These are phyloP conservation scores for Eremothecium coryli DNA, from an alignment of 1,139 yeast genomes.

Conservation along the genomic window DNA sequence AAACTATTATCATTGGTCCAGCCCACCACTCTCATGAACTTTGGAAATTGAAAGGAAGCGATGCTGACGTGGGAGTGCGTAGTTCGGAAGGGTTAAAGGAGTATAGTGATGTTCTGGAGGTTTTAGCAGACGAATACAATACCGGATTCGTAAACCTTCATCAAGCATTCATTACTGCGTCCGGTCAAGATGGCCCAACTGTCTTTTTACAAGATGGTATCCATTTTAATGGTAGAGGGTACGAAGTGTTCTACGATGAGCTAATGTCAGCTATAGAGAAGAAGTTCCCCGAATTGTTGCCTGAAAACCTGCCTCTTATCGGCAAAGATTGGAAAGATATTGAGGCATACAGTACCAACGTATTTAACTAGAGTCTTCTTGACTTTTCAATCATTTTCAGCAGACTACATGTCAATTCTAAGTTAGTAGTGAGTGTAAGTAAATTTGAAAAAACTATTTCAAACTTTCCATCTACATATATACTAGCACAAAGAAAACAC, in stretches of 20 bases:
- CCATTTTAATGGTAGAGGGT: slow-evolving; percentile 57
- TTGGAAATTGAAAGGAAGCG: slow-evolving; percentile 25
- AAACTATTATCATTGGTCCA: slow-evolving; percentile 53
- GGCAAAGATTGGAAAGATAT: slow-evolving; percentile 37
- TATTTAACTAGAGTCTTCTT: too few species aligned
- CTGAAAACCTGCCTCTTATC: slow-evolving; percentile 32
- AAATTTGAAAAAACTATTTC: too few species aligned
- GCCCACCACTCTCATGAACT: slow-evolving; percentile 40
- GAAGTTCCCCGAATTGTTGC: slow-evolving; percentile 41
- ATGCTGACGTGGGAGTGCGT: slow-evolving; percentile 33
- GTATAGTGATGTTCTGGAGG: slow-evolving; percentile 44
- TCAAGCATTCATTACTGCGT: slow-evolving; percentile 33
- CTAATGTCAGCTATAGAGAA: slow-evolving; percentile 34
- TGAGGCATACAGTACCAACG: slow-evolving; percentile 19
- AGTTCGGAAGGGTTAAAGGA: slow-evolving; percentile 34
- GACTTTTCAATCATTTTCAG: slow-evolving; percentile 6
- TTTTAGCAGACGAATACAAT: slow-evolving; percentile 37
- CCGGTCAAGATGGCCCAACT: slow-evolving; percentile 23
- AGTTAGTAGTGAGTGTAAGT: too few species aligned
- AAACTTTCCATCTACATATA: too few species aligned
- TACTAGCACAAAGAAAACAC: too few species aligned
- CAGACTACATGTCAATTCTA: too few species aligned
- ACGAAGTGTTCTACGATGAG: slow-evolving; percentile 41
- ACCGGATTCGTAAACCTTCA: slow-evolving; percentile 51
- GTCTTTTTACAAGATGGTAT: slow-evolving; percentile 49